Conservation (phyloP, 164 flowering plant species). For the Vitis vinifera region DNA sequence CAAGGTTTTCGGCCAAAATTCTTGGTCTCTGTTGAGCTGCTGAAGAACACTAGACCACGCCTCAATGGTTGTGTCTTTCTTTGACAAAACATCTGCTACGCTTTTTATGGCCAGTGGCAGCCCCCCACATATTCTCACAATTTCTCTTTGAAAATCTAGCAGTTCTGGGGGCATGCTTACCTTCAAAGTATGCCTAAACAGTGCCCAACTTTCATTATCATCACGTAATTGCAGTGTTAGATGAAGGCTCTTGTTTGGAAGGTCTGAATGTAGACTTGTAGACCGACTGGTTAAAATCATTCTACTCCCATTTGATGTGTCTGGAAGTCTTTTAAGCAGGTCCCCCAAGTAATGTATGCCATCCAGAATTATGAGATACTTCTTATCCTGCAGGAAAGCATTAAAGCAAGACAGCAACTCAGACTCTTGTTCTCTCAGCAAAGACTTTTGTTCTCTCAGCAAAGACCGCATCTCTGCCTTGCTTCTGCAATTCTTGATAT, state of each 20-base stretch:
- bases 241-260: background rate
- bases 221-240: background rate
- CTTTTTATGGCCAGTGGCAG: background rate
- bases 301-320: background rate
- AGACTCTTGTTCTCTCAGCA: too few relatives aligned
- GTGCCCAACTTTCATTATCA: conserved; percentile 5
- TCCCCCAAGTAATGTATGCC: background rate
- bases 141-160: background rate
- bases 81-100: background rate
- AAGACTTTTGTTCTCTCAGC: too few relatives aligned
- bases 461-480: too few relatives aligned
- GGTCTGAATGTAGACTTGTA: too few relatives aligned
- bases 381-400: background rate
- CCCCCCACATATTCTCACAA: background rate
- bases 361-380: background rate
- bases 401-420: too few relatives aligned
- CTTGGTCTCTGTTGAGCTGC: too few relatives aligned
- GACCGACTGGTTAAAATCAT: conserved; percentile 1
- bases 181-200: background rate
- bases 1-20: background rate
- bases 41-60: background rate
- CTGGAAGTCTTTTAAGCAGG: background rate
- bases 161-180: background rate
- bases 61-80: background rate
- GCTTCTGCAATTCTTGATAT: too few relatives aligned